phyloP scores from a whole-genome alignment of 768 basidiomycete genomes.

The Tulasnella sp. region DNA sequence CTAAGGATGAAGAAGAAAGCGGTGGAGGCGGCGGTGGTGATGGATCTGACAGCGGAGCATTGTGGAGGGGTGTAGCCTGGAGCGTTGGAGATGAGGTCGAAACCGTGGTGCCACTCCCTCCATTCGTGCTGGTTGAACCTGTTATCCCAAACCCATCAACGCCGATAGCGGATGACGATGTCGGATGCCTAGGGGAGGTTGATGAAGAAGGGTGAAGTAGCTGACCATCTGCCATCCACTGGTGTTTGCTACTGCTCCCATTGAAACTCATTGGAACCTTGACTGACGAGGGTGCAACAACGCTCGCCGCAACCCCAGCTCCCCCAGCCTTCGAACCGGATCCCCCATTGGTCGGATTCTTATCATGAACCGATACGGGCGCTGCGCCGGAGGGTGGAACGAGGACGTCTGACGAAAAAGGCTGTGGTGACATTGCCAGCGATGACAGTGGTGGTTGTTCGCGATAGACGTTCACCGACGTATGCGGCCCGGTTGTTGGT shows the following conservation, averaged over 20 bases:
- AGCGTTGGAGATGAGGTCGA: slow-evolving; percentile 34
- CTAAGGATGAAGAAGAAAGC: slow-evolving; percentile 32
- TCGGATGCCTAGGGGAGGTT: slow-evolving; percentile 3
- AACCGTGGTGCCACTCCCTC: slow-evolving; percentile 21
- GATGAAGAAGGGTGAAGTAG: slow-evolving; percentile 38
- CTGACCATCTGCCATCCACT: slow-evolving; percentile 31
- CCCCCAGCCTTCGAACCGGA: slow-evolving; percentile 21
- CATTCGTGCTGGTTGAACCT: background rate
- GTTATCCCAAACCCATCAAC: slow-evolving; percentile 9
- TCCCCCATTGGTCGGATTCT: slow-evolving; percentile 17
- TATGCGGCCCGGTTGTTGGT: slow-evolving; percentile 23
- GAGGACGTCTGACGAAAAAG: slow-evolving; percentile 35
- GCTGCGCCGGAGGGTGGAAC: slow-evolving; percentile 37
- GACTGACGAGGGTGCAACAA: slow-evolving; percentile 10
- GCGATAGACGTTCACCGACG: slow-evolving; percentile 1
- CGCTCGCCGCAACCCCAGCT: slow-evolving; percentile 2
- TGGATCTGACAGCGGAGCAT: slow-evolving; percentile 40
- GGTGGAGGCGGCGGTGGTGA: slow-evolving; percentile 35
- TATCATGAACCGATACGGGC: background rate
- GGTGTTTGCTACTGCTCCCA: slow-evolving; percentile 12
- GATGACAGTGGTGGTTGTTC: slow-evolving; percentile 36
- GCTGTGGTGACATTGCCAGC: slow-evolving; percentile 37
- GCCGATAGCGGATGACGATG: background rate
- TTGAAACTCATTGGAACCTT: slow-evolving; percentile 22
- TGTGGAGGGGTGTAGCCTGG: slow-evolving; percentile 41